Conservation (phyloP, 2,329 filamentous ascomycete genomes). For the Myriosclerotinia curreyana region DNA sequence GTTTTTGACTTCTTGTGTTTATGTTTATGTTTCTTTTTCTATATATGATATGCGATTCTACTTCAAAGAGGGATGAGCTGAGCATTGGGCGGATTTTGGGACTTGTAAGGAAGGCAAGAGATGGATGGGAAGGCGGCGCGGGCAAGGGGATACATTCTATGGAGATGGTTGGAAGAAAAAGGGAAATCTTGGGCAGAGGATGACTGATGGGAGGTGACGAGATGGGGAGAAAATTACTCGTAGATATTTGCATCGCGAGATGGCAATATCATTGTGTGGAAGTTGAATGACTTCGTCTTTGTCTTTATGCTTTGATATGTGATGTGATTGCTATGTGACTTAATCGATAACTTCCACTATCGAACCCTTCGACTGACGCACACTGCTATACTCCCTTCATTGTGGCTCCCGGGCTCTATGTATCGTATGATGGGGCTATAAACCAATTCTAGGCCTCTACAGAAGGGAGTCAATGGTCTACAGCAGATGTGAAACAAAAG, state of each 20-base stretch:
- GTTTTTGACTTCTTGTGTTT: conserved; percentile 8
- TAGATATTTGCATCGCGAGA: conserved; percentile 1
- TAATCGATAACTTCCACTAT: background rate
- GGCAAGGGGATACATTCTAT: too few relatives aligned
- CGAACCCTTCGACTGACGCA: background rate
- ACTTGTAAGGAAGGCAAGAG: background rate
- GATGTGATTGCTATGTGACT: background rate
- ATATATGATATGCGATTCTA: too few relatives aligned
- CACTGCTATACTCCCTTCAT: background rate
- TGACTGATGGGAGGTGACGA: background rate
- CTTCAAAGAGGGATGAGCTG: background rate
- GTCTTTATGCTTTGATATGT: background rate
- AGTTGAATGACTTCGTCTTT: background rate
- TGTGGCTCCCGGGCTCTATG: background rate
- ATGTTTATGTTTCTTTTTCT: conserved; percentile 10
- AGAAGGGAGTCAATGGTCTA: background rate
- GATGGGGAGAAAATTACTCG: background rate
- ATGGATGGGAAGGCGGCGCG: background rate
- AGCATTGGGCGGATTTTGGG: background rate
- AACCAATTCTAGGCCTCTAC: background rate
- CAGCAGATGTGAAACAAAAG: conserved; percentile 1
- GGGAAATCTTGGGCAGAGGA: background rate
- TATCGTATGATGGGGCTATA: background rate
- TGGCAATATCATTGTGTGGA: conserved; percentile 15
- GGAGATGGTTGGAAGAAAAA: background rate